Percentiles rank a stretch among this genome's conserved stretches.
These are phyloP conservation scores for Glarea lozoyensis DNA, from an alignment of 495 filamentous ascomycete species.

Conservation along the genomic window DNA sequence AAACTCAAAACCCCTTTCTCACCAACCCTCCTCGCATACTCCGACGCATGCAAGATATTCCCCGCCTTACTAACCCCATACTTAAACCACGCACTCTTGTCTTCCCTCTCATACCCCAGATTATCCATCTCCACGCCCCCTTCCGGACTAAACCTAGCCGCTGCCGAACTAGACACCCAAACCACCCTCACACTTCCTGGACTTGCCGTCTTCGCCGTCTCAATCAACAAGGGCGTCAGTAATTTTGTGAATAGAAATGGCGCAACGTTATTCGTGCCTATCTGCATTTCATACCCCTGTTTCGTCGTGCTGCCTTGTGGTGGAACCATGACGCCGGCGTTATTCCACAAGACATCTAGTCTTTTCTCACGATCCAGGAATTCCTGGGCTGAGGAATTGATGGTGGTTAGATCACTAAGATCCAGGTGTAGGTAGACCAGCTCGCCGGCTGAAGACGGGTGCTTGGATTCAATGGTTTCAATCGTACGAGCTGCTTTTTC, in stretches of 20 bases:
- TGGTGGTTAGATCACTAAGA: slow-evolving; percentile 34
- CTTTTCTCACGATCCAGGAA: slow-evolving; percentile 32
- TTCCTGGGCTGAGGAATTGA: slow-evolving; percentile 30
- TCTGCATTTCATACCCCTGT: slow-evolving; percentile 35
- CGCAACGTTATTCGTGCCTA: slow-evolving; percentile 40
- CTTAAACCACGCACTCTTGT: slow-evolving; percentile 17
- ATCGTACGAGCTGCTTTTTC: slow-evolving; percentile 28
- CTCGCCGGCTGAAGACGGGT: slow-evolving; percentile 18
- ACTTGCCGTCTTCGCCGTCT: slow-evolving; percentile 24
- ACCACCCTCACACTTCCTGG: slow-evolving; percentile 28
- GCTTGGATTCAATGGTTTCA: slow-evolving; percentile 15
- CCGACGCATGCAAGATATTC: slow-evolving; percentile 28
- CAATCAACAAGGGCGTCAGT: slow-evolving; percentile 30
- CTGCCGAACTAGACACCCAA: slow-evolving; percentile 26
- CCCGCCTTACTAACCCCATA: slow-evolving; percentile 35
- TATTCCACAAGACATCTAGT: slow-evolving; percentile 41
- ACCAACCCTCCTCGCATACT: slow-evolving; percentile 25
- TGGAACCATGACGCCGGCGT: slow-evolving; percentile 38
- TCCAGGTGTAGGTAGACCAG: slow-evolving; percentile 34
- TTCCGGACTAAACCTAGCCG: slow-evolving; percentile 19
- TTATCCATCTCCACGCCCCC: slow-evolving; percentile 22
- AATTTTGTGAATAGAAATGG: slow-evolving; percentile 37
- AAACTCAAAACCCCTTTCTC: slow-evolving; percentile 25
- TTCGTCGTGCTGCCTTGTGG: slow-evolving; percentile 26
- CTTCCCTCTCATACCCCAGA: slow-evolving; percentile 16